These are phyloP conservation scores for Hypomyces rosellus DNA, from an alignment of 2,329 filamentous ascomycete genomes.

Conservation along the genomic window DNA sequence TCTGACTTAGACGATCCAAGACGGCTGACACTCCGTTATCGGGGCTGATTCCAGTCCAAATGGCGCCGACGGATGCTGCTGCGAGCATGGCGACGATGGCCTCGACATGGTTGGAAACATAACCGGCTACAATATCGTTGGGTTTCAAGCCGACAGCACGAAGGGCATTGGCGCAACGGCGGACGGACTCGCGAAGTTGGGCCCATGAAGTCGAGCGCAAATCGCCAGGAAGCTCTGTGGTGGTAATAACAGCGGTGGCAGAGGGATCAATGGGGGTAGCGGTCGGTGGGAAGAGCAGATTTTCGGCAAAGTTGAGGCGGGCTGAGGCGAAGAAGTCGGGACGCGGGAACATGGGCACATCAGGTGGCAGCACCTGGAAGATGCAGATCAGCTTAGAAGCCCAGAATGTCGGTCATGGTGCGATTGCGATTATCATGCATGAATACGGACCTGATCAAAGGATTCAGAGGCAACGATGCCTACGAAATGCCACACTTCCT, in stretches of 20 bases:
- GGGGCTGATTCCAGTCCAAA: conserved; percentile 91
- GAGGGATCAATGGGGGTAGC: conserved; percentile 41
- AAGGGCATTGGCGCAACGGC: conserved; percentile 65
- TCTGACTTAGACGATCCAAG: conserved; percentile 78
- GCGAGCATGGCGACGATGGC: conserved; percentile 85
- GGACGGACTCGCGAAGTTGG: conserved; percentile 71
- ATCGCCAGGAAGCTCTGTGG: conserved; percentile 65
- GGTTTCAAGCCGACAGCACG: conserved; percentile 55
- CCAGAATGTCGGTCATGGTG: not conserved
- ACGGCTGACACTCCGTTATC: conserved; percentile 91
- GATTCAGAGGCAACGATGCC: conserved; percentile 62
- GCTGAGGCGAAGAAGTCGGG: conserved; percentile 78
- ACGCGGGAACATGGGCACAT: conserved; percentile 73
- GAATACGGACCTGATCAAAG: conserved; percentile 49
- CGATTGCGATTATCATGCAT: not conserved
- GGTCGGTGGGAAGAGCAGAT: conserved; percentile 71
- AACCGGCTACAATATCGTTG: conserved; percentile 58
- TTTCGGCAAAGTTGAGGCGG: conserved; percentile 88
- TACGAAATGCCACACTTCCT: conserved; percentile 75
- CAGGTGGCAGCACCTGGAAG: conserved; percentile 57
- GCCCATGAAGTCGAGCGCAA: conserved; percentile 61
- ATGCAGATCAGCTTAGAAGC: not conserved
- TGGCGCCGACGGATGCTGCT: conserved; percentile 71
- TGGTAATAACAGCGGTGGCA: conserved; percentile 67
- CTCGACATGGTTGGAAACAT: conserved; percentile 84